Base-by-base conservation (phyloP, 306 rosid species). In the Potentilla sterilis region DNA sequence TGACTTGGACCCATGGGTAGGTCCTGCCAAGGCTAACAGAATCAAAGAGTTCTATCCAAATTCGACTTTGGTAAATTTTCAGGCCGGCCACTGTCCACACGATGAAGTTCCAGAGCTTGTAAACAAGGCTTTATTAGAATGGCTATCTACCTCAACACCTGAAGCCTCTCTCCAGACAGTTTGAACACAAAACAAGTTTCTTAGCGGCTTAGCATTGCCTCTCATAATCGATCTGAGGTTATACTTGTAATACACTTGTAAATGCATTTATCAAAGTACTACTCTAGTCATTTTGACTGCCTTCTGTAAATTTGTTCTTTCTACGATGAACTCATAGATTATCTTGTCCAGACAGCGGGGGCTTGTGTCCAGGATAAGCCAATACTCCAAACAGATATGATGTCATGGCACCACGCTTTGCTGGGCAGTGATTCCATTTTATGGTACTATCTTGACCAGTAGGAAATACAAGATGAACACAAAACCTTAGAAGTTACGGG, bases 1-100 rank as follows among this genome's bases (percentile, higher is more conserved):
- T 37, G 98, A 95, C 88, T 87, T 95, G 55, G 98, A 95, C 74
- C 97, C 97, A 3, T 95, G 97, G 98, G 97, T 92, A 21, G 97
- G 98, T 81, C 93, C 99, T 52, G 88, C 90, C 59, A 91, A 91
- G 82, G 98, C 96, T 48, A 83, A 83, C 49, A 57, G 76, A 80
- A 93, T 93, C 85, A 89, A 88, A 81, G 96, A 88, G 57, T 86
- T 87, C 57, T 93, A 93, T 84, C 91, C 97, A 14, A 90, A 88
- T 73, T 81, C 97, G 37, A 81, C 90, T 44, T 81, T 95, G 38
- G 93, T 90, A 5, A 79, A 89, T 74, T 86, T 95, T 73, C 93
- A 92, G 81, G 99, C 97, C 0, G 97, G 98, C 69, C 97, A 93
- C 69, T 93, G 98, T 48, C 98, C 98, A 6, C 98, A 92, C 40